These are phyloP conservation scores for Peronospora tabacina DNA, from an alignment of 352 stramenopile genomes.

Conservation along the genomic window DNA sequence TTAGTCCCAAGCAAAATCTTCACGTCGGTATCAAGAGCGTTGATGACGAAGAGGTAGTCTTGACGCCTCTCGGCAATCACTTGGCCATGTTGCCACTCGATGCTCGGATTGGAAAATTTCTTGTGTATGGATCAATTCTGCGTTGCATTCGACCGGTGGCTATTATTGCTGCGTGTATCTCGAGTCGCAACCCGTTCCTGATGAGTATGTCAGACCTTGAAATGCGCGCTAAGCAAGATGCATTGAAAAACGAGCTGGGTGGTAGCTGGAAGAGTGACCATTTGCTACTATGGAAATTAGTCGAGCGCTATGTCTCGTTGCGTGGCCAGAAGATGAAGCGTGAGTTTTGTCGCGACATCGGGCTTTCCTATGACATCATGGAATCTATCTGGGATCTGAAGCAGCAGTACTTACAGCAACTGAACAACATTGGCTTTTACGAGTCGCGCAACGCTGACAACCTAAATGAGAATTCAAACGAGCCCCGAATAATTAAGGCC, in stretches of 20 bases:
- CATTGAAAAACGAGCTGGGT: constrained; percentile 59
- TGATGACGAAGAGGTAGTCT: constrained; percentile 43
- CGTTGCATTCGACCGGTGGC: constrained; percentile 76
- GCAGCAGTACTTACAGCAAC: constrained; percentile 77
- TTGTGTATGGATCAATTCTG: constrained; percentile 83
- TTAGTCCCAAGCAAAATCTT: constrained; percentile 18
- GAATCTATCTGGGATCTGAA: constrained; percentile 89
- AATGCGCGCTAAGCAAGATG: constrained; percentile 45
- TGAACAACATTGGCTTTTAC: constrained; percentile 76
- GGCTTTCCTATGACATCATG: constrained; percentile 83
- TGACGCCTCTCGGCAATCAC: constrained; percentile 92
- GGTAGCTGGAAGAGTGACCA: constrained; percentile 69
- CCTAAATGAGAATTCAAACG: constrained; percentile 52
- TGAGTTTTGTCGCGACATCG: constrained; percentile 58
- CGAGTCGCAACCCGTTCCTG: constrained; percentile 70
- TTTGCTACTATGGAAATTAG: constrained; percentile 64
- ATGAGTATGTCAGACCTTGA: constrained; percentile 64
- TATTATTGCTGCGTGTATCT: constrained; percentile 78
- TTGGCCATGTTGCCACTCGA: constrained; percentile 79
- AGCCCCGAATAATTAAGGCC: constrained; percentile 89
- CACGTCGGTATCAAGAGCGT: constrained; percentile 1
- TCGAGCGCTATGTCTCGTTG: constrained; percentile 59
- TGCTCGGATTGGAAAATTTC: constrained; percentile 81
- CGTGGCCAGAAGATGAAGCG: constrained; percentile 48
- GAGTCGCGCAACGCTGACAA: constrained; percentile 29